Conservation (phyloP, 148 eudicot genomes). For the Hydrangea macrophylla region DNA sequence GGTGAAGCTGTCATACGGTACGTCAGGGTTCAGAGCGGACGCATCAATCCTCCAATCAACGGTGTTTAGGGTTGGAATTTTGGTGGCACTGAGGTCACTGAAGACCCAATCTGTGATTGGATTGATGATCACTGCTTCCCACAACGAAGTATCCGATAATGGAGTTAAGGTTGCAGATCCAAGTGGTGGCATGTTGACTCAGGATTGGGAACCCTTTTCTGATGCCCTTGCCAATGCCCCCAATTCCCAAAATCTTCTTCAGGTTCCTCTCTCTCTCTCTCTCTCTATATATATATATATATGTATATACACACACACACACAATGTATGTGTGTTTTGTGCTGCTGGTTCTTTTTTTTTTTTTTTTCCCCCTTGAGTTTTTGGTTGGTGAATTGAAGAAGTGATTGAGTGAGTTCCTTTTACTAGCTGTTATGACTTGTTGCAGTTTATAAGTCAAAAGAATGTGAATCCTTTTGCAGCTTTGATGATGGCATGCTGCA, state of each 20-base stretch:
- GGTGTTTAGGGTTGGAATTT: constrained; percentile 66
- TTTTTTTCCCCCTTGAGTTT: neutral
- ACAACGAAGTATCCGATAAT: constrained; percentile 73
- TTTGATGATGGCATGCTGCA: too few relatives aligned
- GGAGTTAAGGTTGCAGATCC: constrained; percentile 90
- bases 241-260: constrained; percentile 47
- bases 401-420: neutral
- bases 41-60: constrained; percentile 61
- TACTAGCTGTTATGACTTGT: neutral
- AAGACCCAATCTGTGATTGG: constrained; percentile 64
- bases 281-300: neutral
- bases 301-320: neutral
- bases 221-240: constrained; percentile 70
- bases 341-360: too few relatives aligned
- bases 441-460: too few relatives aligned
- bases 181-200: constrained; percentile 80
- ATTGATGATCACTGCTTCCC: constrained; percentile 96
- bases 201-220: constrained; percentile 88
- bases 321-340: neutral
- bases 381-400: neutral
- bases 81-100: constrained; percentile 77
- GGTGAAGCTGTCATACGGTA: constrained; percentile 76
- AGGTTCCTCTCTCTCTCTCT: constrained; percentile 29
- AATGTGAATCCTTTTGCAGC: too few relatives aligned
- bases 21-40: constrained; percentile 88